Base-by-base conservation (phyloP, 2,329 filamentous ascomycete genomes). In the Colletotrichum sp. region DNA sequence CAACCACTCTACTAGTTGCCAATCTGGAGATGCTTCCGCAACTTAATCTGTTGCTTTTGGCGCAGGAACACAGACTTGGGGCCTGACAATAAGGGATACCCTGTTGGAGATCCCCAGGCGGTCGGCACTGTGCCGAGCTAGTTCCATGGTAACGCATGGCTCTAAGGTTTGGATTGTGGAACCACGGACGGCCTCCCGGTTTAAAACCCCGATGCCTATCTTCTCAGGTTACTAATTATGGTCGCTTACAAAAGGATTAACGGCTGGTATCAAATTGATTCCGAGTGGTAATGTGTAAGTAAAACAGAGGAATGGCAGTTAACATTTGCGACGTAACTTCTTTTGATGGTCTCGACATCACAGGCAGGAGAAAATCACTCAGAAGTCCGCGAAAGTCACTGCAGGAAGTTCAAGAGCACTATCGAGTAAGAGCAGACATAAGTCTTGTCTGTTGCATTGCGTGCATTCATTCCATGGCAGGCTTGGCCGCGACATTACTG, bases 71-170 rank as follows among this genome's bases (percentile, higher is more conserved):
- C 13, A 19, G 34, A 6, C 4, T 12, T 15, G 22, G 49, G 19
- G n/a, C 29, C 19, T 65, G 44, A 25, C 16, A 39, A 30, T 6
- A 63, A 16, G 25, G 69, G 68, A 52, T 36, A 30, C 62, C 68
- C 52, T 66, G 29, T 34, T 36, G 34, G 15, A 66, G 29, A 65
- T 39, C 36, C 15, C 25, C 30, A 67, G 29, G 29, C 22, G 29
- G 34, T 75, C 72, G 72, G 72, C 69, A 75, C 68, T 0, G 13
- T 75, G 72, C 72, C 72, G 72, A 71, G 16, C 62, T 4, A 29
- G 22, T 29, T 34, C 61, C 44, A 9, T 15, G 36, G 36, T 22
- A 52, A 57, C 15, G 62, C 62, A 67, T 55, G 62, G 69, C 39
- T 52, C 25, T 19, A 44, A 66, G 25, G 62, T 75, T 72, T 72